Conservation (phyloP, 2,329 filamentous ascomycete species). For the Dichotomopilus funicola region DNA sequence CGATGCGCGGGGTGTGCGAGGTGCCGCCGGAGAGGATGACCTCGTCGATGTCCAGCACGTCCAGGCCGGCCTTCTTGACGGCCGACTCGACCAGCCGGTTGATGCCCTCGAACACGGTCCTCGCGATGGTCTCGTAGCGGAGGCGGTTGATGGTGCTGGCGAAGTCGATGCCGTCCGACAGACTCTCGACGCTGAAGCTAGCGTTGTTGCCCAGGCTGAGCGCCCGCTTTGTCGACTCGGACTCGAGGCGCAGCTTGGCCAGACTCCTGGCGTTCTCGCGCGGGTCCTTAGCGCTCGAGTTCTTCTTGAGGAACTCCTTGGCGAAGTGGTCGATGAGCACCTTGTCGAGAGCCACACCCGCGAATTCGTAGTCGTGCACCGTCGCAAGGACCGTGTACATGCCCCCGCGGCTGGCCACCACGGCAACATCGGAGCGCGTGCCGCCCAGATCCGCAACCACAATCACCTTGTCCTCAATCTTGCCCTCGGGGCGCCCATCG, state of each 20-base stretch:
- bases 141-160: constrained; percentile 86
- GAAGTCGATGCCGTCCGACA: constrained; percentile 86
- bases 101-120: constrained; percentile 84
- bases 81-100: constrained; percentile 76
- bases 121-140: constrained; percentile 81
- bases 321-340: constrained; percentile 93
- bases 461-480: constrained; percentile 75
- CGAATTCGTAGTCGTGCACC: constrained; percentile 90
- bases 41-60: constrained; percentile 89
- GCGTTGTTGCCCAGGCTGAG: constrained; percentile 83
- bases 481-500: constrained; percentile 72
- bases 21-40: constrained; percentile 89
- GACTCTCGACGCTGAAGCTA: constrained; percentile 85
- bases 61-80: constrained; percentile 85
- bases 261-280: constrained; percentile 72
- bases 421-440: constrained; percentile 83
- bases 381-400: constrained; percentile 95
- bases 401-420: constrained; percentile 84
- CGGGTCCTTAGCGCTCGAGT: constrained; percentile 69
- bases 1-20: constrained; percentile 89
- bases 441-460: constrained; percentile 91
- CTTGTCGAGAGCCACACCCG: constrained; percentile 79
- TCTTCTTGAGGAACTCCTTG: constrained; percentile 98
- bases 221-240: constrained; percentile 86
- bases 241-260: constrained; percentile 87